Conservation (phyloP, 2,329 filamentous ascomycete genomes). For the Trichoderma atrobrunneum region DNA sequence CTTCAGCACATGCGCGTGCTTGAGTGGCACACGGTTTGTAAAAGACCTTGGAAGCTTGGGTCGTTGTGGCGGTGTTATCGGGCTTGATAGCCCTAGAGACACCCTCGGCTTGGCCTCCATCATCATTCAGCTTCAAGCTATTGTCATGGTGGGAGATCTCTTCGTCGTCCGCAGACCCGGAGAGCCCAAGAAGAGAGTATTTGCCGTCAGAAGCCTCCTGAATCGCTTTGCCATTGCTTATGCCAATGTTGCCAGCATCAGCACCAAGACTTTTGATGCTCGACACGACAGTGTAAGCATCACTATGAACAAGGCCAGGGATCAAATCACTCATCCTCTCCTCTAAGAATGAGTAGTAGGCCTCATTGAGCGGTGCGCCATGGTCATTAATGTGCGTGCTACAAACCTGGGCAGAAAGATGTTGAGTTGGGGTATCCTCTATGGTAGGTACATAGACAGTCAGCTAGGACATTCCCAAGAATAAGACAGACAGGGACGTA, state of each 20-base stretch:
- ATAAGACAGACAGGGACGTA: too few relatives aligned
- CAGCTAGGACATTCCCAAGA: not conserved
- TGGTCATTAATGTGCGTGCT: not conserved
- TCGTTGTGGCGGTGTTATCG: not conserved
- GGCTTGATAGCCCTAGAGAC: not conserved
- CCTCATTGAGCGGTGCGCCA: not conserved
- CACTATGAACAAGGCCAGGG: not conserved
- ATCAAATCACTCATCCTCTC: not conserved
- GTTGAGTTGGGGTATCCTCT: not conserved
- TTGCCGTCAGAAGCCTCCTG: not conserved
- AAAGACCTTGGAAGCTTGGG: not conserved
- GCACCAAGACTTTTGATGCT: not conserved
- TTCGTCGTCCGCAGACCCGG: accelerated
- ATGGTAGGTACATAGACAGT: not conserved
- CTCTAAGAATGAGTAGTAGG: not conserved
- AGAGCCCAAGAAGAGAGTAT: not conserved
- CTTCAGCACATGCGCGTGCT: not conserved
- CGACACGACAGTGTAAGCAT: not conserved
- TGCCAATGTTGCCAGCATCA: not conserved
- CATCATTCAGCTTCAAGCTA: too few relatives aligned
- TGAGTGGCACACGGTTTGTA: not conserved
- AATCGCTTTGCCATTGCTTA: not conserved
- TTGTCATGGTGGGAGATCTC: not conserved
- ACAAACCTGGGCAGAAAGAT: not conserved
- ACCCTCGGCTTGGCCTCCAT: too few relatives aligned